Base-by-base conservation (phyloP, 2,329 filamentous ascomycete genomes). In the Eurotiales sp. region DNA sequence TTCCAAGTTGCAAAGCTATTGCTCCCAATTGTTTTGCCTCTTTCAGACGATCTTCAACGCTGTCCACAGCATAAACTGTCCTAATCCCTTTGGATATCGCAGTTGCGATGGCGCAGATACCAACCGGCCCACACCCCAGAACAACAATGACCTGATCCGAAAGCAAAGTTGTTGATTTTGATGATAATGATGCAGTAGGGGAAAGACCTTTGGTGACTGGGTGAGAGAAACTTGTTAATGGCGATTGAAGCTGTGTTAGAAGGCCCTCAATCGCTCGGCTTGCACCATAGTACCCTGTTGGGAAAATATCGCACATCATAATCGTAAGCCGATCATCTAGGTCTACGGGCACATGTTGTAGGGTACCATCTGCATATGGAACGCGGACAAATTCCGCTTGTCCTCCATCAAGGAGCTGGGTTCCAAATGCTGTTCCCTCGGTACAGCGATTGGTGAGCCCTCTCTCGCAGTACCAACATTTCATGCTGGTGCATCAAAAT, bases 301-400 rank as follows among this genome's bases (percentile, higher is more conserved):
- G 88, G 66, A 90, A 93, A 59, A 95, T 92, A 64, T 93, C 89
- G 14, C 87, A 87, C 89, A 93, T 93, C 17, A 93, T 77, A 8
- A 92, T 81, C 36, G 91, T 74, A 21, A 82, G 82, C 55, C 85
- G 78, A 58, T 90, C 83, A 19, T 82, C 79, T 53, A 91, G 84
- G 11, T 77, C 79, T 1, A 78, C 66, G 0, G 86, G 85, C 0
- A 88, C 85, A 59, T 82, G 83, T 61, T 90, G 77, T 15, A 85
- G 80, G 1, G 88, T 92, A 22, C 81, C 80, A 62, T 93, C 88
- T 4, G 89, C 89, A 43, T 84, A 72, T 0, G 90, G 90, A 10
- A 93, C 79, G 27, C 87, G 82, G 44, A 90, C 84, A 62, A 83
- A 91, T 65, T 90, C 85, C n/a, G 88, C 87, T 66, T 91, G 87